These are phyloP conservation scores for Cladosporium sphaerospermum DNA, from an alignment of 2,329 filamentous ascomycete genomes.

Conservation along the genomic window DNA sequence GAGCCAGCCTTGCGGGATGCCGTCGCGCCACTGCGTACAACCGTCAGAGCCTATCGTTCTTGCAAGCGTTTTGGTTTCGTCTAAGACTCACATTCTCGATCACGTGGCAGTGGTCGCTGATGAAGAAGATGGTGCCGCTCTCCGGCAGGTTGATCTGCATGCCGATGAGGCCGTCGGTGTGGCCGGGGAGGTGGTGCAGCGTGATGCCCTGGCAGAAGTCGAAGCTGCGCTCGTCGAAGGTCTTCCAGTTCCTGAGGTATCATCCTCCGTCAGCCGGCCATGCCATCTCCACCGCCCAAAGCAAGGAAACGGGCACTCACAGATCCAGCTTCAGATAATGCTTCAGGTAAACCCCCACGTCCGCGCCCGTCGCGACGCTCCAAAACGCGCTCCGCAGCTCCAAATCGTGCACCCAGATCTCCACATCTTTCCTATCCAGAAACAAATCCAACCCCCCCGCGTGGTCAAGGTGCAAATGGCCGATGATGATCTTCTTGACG, in stretches of 20 bases:
- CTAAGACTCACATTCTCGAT: constrained; percentile 28
- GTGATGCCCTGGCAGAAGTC: constrained; percentile 33
- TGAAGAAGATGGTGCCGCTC: constrained; percentile 30
- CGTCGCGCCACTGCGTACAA: constrained; percentile 27
- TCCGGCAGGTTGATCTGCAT: constrained; percentile 33
- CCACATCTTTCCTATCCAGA: constrained; percentile 29
- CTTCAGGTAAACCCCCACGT: constrained; percentile 30
- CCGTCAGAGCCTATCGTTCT: constrained; percentile 4
- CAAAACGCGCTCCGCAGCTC: constrained; percentile 30
- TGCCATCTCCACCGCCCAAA: neutral
- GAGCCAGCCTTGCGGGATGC: constrained; percentile 32
- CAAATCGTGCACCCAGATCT: constrained; percentile 32
- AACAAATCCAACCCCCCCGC: constrained; percentile 31
- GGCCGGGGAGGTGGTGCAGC: constrained; percentile 32
- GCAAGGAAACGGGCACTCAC: constrained; percentile 15
- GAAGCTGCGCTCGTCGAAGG: constrained; percentile 30
- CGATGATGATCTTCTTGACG: constrained; percentile 33
- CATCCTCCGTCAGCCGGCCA: neutral
- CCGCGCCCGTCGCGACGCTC: constrained; percentile 30
- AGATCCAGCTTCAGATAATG: constrained; percentile 31
- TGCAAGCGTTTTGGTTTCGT: neutral
- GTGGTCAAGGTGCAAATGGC: constrained; percentile 33
- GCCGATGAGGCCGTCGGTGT: constrained; percentile 31
- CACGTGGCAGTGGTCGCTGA: constrained; percentile 32
- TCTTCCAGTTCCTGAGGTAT: constrained; percentile 29